Conservation (phyloP, 2,329 filamentous ascomycete species). For the Diaporthe velutina region DNA sequence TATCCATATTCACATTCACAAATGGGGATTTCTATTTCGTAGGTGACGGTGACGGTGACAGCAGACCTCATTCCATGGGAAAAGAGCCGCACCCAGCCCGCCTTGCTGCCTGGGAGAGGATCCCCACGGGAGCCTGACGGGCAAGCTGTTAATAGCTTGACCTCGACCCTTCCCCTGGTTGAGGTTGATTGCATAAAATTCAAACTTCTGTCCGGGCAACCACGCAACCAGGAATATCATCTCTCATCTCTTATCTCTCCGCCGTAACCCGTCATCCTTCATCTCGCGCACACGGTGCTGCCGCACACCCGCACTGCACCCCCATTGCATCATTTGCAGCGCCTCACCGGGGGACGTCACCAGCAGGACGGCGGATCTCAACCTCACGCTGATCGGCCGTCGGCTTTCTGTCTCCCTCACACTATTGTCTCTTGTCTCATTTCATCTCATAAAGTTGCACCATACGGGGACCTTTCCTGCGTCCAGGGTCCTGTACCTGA, state of each 20-base stretch:
- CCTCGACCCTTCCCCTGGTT: neutral
- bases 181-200: neutral
- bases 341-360: neutral
- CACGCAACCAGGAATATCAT: neutral
- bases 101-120: constrained; percentile 11
- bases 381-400: neutral
- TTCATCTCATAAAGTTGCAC: constrained; percentile 10
- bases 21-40: neutral
- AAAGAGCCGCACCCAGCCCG: neutral
- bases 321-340: constrained; percentile 11
- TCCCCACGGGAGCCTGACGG: neutral
- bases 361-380: neutral
- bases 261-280: too few species aligned
- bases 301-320: neutral
- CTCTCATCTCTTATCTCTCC: constrained; percentile 8
- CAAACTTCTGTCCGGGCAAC: constrained; percentile 2
- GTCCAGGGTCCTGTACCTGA: constrained; percentile 5
- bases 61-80: neutral
- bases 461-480: neutral
- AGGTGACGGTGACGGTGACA: neutral
- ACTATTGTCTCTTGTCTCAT: neutral
- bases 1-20: neutral
- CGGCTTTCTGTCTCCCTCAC: neutral
- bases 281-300: neutral
- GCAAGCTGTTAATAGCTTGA: neutral